Evolutionary conservation across 2,329 filamentous ascomycete species (phyloP).

Genomic region (Colletotrichum zoysiae): DNA sequence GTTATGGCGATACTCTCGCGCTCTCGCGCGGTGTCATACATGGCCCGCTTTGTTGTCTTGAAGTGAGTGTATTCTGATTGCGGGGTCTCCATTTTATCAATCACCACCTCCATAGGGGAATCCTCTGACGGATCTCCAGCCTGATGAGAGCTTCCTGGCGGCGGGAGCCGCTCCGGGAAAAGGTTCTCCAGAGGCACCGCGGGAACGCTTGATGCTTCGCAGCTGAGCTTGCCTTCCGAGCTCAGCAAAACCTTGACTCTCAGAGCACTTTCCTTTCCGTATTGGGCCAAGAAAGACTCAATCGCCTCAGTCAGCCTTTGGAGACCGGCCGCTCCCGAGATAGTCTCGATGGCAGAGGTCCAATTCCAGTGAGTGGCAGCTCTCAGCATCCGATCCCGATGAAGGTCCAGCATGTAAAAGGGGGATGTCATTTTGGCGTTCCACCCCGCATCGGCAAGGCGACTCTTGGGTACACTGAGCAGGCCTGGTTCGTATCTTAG

Average conservation of each 20-base stretch:
- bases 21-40: conserved; percentile 78
- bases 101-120: conserved; percentile 57
- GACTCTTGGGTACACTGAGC: conserved; percentile 54
- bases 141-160: conserved; percentile 51
- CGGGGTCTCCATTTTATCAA: conserved; percentile 58
- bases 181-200: conserved; percentile 63
- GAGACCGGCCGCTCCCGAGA: conserved; percentile 63
- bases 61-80: conserved; percentile 79
- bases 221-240: conserved; percentile 59
- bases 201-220: conserved; percentile 45
- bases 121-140: conserved; percentile 46
- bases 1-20: conserved; percentile 67
- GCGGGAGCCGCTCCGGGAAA: conserved; percentile 68
- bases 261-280: conserved; percentile 49
- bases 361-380: conserved; percentile 70
- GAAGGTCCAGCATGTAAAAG: conserved; percentile 84
- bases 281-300: conserved; percentile 52
- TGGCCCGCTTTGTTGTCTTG: conserved; percentile 82
- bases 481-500: conserved; percentile 78
- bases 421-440: conserved; percentile 68
- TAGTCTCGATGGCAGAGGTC: conserved; percentile 57
- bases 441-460: conserved; percentile 60
- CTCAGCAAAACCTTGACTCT: conserved; percentile 69
- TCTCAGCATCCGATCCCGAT: conserved; percentile 81
- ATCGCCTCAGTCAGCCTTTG: conserved; percentile 50